phyloP scores from a whole-genome alignment of 2,329 filamentous ascomycete genomes.

The Phaeosphaeria sp. region DNA sequence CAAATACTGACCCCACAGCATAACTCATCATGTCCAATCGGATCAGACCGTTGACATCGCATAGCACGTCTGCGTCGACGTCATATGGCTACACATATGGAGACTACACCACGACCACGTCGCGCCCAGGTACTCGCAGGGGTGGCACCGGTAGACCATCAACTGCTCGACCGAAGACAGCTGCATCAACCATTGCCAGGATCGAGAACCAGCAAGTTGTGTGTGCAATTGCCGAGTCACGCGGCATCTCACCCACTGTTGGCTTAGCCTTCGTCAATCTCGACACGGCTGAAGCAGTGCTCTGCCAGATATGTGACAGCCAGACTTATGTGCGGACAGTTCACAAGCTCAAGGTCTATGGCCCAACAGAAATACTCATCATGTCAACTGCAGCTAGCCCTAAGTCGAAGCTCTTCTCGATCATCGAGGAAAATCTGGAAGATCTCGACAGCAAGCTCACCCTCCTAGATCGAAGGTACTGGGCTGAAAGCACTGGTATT shows the following conservation, averaged over 20 bases:
- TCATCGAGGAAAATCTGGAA: constrained; percentile 75
- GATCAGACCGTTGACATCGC: constrained; percentile 35
- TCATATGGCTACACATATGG: constrained; percentile 46
- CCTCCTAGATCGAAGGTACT: constrained; percentile 77
- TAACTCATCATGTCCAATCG: constrained; percentile 36
- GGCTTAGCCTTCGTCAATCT: constrained; percentile 89
- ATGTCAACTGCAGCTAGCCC: constrained; percentile 73
- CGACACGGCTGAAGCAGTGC: constrained; percentile 79
- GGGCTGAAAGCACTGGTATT: constrained; percentile 79
- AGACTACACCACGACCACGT: constrained; percentile 46
- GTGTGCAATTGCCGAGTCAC: constrained; percentile 87
- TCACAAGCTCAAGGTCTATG: constrained; percentile 83
- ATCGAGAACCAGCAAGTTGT: constrained; percentile 73
- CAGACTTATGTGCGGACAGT: constrained; percentile 90
- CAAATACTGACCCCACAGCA: constrained; percentile 25
- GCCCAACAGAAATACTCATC: constrained; percentile 81
- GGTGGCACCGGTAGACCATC: constrained; percentile 46
- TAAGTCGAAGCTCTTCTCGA: constrained; percentile 75
- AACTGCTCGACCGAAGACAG: constrained; percentile 60
- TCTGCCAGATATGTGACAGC: constrained; percentile 92
- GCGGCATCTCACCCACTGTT: constrained; percentile 83
- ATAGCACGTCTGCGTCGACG: constrained; percentile 38
- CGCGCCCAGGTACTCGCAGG: constrained; percentile 40
- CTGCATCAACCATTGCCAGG: constrained; percentile 64
- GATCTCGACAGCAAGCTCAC: constrained; percentile 65